These are phyloP conservation scores for Microsporum audouinii DNA, from an alignment of 2,329 filamentous ascomycete species.

Conservation along the genomic window DNA sequence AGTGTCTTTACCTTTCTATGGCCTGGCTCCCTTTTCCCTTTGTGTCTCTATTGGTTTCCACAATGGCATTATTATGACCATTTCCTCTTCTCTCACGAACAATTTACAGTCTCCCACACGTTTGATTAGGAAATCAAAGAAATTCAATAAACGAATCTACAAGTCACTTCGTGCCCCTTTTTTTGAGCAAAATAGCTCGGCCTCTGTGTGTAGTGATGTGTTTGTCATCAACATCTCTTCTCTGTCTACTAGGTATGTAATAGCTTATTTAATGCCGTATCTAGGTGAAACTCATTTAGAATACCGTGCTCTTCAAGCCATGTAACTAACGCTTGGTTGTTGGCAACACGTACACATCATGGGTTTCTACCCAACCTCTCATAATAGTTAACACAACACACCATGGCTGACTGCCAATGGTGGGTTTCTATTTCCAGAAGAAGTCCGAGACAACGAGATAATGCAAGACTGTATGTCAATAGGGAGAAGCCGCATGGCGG, in stretches of 20 bases:
- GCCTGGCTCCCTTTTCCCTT: background rate
- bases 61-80: background rate
- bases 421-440: background rate
- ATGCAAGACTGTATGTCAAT: no score
- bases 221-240: no score
- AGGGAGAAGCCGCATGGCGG: no score
- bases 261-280: no score
- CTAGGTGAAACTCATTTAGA: no score
- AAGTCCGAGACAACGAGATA: background rate
- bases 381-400: no score
- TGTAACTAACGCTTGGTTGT: no score
- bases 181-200: background rate
- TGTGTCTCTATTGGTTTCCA: background rate
- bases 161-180: background rate
- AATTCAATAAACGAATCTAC: background rate
- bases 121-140: background rate
- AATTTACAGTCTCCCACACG: background rate
- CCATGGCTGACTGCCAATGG: background rate
- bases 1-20: background rate
- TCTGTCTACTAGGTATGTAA: no score
- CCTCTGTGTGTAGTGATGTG: no score
- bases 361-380: no score
- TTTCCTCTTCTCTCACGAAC: background rate
- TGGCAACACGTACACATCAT: no score
- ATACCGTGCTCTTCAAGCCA: no score